phyloP scores from a whole-genome alignment of 2,329 filamentous ascomycete species.

The Alternaria consortialis region DNA sequence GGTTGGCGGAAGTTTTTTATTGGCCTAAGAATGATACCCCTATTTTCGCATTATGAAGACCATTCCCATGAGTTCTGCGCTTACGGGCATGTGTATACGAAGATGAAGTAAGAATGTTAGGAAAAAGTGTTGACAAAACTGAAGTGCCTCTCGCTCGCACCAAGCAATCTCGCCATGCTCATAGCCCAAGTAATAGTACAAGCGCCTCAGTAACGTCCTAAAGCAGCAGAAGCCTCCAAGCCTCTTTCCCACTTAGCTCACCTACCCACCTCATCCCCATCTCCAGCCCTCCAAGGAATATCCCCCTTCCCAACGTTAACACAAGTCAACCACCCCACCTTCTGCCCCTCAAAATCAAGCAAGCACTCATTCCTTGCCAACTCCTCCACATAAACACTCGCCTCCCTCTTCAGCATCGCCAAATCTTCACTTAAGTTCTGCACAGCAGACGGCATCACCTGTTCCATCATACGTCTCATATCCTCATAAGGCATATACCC shows the following conservation, averaged over 20 bases:
- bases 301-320: constrained; percentile 37
- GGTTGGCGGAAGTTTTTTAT: constrained; percentile 1
- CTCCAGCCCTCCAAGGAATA: constrained; percentile 38
- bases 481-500: constrained; percentile 39
- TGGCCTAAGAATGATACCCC: constrained; percentile 47
- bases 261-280: neutral
- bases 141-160: neutral
- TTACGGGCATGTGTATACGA: neutral
- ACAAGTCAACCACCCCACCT: constrained; percentile 50
- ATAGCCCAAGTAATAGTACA: no score
- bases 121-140: neutral
- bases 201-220: no score
- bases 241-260: neutral
- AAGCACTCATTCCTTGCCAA: constrained; percentile 36
- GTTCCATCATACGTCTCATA: constrained; percentile 25
- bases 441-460: constrained; percentile 23
- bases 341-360: constrained; percentile 37
- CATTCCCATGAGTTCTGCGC: neutral
- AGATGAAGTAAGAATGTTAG: neutral
- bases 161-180: no score
- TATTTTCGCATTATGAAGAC: neutral
- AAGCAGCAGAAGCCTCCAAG: neutral
- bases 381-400: constrained; percentile 22
- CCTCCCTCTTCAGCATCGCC: constrained; percentile 37
- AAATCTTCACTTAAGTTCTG: constrained; percentile 36